A percentile compares a stretch with the other conserved stretches of the same genome.
Evolutionary conservation across 768 basidiomycete genomes (phyloP).

Genomic region (Galerina sulciceps): DNA sequence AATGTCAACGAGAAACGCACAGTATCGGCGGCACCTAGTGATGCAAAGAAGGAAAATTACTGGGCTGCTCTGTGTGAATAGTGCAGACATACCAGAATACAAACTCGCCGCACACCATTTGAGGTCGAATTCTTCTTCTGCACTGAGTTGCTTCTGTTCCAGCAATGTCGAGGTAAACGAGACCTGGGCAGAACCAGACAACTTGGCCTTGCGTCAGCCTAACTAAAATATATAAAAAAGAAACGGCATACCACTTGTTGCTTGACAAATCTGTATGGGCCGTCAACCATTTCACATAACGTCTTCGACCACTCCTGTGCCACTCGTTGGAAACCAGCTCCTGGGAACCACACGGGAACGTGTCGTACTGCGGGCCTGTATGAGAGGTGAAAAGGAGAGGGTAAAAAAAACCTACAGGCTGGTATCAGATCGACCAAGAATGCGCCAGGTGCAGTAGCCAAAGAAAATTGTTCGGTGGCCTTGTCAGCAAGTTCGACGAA

Average conservation of each 20-base stretch:
- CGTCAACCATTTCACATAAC: conserved; percentile 57
- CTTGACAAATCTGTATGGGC: conserved; percentile 61
- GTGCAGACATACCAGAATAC: conserved; percentile 47
- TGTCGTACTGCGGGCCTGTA: conserved; percentile 48
- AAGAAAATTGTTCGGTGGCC: conserved; percentile 58
- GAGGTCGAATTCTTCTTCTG: conserved; percentile 63
- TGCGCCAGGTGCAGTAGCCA: conserved; percentile 54
- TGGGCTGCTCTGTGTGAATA: background rate
- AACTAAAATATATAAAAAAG: conserved; percentile 4
- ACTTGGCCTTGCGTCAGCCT: conserved; percentile 38
- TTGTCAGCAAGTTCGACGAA: conserved; percentile 56
- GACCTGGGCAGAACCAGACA: conserved; percentile 53
- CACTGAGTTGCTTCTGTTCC: conserved; percentile 49
- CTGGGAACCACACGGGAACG: conserved; percentile 68
- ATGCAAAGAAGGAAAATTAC: background rate
- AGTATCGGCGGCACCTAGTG: conserved; percentile 60
- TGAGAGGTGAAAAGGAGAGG: background rate
- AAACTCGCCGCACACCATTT: conserved; percentile 70
- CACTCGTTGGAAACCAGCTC: conserved; percentile 57
- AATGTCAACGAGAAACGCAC: conserved; percentile 32
- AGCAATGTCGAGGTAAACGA: conserved; percentile 66
- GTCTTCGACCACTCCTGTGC: conserved; percentile 59
- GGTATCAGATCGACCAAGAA: conserved; percentile 58
- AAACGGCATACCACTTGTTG: conserved; percentile 55
- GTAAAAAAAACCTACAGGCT: conserved; percentile 35